Evolutionary conservation across 2,329 filamentous ascomycete genomes (phyloP).

Genomic region (Aspergillus sp.): DNA sequence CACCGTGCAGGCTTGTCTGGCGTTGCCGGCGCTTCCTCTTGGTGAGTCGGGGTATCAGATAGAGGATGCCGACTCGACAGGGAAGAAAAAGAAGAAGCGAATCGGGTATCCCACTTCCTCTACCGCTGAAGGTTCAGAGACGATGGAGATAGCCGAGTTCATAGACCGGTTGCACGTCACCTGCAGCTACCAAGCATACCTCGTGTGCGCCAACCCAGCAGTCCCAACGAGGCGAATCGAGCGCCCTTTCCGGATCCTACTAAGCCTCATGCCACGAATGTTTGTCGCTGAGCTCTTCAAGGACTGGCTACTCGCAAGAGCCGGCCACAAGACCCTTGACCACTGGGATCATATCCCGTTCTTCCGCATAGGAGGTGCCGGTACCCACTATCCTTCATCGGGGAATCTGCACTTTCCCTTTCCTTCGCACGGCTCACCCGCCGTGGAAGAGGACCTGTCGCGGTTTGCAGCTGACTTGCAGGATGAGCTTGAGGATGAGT

Average conservation of each 20-base stretch:
- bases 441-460: slow-evolving; percentile 15
- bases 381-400: slow-evolving; percentile 21
- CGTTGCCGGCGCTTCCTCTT: slow-evolving; percentile 10
- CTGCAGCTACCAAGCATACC: slow-evolving; percentile 20
- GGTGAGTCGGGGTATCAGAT: not conserved
- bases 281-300: slow-evolving; percentile 19
- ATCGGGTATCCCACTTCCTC: not conserved
- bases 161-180: slow-evolving; percentile 21
- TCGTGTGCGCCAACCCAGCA: slow-evolving; percentile 15
- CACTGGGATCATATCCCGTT: slow-evolving; percentile 25
- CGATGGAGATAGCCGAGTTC: slow-evolving; percentile 20
- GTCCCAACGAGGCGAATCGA: slow-evolving; percentile 17
- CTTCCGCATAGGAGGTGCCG: slow-evolving; percentile 25
- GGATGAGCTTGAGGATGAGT: slow-evolving; percentile 22
- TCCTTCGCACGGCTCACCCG: slow-evolving; percentile 9
- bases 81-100: not conserved
- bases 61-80: not conserved
- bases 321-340: slow-evolving; percentile 16
- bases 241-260: slow-evolving; percentile 22
- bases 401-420: slow-evolving; percentile 3
- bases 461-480: slow-evolving; percentile 12
- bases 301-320: slow-evolving; percentile 16
- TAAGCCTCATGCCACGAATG: slow-evolving; percentile 20
- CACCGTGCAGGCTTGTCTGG: slow-evolving; percentile 21
- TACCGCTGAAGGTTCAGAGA: not conserved